phyloP scores from a whole-genome alignment of 2,329 filamentous ascomycete genomes.

The Monosporascus sp. region DNA sequence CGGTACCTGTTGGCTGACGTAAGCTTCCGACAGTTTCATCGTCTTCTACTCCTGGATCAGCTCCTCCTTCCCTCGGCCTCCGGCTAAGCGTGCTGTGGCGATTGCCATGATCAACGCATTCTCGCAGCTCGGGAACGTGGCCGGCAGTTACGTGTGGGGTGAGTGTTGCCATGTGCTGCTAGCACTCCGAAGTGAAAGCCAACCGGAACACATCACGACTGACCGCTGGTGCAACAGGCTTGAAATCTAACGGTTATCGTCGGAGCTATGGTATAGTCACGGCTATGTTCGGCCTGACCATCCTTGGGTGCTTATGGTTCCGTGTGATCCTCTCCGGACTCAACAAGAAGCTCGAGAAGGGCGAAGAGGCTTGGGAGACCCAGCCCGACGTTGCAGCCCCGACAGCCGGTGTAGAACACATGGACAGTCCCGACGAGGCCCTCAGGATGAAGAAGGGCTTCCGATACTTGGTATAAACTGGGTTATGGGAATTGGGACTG shows the following conservation, averaged over 20 bases:
- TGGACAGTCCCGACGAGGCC: conserved; percentile 39
- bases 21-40: conserved; percentile 34
- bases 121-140: conserved; percentile 53
- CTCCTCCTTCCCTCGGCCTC: conserved; percentile 52
- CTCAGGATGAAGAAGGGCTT: conserved; percentile 42
- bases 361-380: conserved; percentile 34
- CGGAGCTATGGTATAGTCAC: conserved; percentile 61
- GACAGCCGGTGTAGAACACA: conserved; percentile 34
- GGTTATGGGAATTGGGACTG: too few relatives aligned
- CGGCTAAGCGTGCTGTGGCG: conserved; percentile 56
- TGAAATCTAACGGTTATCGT: conserved; percentile 55
- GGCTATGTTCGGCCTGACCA: conserved; percentile 58
- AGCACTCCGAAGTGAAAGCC: neutral
- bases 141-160: conserved; percentile 58
- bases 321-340: conserved; percentile 39
- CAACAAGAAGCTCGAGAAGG: conserved; percentile 43
- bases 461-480: conserved; percentile 37
- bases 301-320: conserved; percentile 46
- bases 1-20: neutral
- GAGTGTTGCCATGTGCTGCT: neutral
- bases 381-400: conserved; percentile 32
- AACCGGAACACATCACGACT: neutral
- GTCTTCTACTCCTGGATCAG: conserved; percentile 56
- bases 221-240: conserved; percentile 14
- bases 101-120: conserved; percentile 57